These are phyloP conservation scores for Spencermartinsiella europaea DNA, from an alignment of 805 yeast species.

Conservation along the genomic window DNA sequence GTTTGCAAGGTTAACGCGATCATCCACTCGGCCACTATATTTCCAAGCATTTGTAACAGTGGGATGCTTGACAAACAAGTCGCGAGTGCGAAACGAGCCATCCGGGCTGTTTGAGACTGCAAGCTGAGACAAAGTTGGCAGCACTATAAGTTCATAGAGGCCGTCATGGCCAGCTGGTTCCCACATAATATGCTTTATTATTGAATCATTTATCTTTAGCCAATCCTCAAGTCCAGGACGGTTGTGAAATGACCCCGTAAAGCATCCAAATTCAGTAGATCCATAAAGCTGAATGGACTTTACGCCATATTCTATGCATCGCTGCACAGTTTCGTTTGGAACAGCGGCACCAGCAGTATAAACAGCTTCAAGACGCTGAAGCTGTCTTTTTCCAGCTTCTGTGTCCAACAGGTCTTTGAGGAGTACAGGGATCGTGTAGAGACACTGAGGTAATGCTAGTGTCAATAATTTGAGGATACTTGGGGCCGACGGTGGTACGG, in stretches of 20 bases:
- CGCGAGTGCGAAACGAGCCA: neutral
- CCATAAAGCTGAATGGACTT: neutral
- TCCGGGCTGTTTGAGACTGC: neutral
- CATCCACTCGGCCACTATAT: neutral
- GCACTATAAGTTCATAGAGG: neutral
- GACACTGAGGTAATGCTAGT: neutral
- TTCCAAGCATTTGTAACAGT: neutral
- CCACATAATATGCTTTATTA: neutral
- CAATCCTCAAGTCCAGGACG: neutral
- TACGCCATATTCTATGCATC: neutral
- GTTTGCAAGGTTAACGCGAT: neutral
- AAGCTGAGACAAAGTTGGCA: neutral
- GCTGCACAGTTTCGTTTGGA: neutral
- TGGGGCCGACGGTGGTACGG: neutral
- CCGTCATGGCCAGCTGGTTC: neutral
- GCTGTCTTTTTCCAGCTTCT: neutral
- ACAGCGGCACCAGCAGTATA: neutral
- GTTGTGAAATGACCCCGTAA: neutral
- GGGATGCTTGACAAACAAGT: neutral
- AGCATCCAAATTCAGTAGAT: neutral
- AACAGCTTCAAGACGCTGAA: neutral
- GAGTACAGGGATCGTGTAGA: neutral
- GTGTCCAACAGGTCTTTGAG: neutral
- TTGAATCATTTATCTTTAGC: neutral
- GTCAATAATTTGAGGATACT: neutral